phyloP scores from a whole-genome alignment of 148 eudicot genomes.

The Fagopyrum homotropicum region DNA sequence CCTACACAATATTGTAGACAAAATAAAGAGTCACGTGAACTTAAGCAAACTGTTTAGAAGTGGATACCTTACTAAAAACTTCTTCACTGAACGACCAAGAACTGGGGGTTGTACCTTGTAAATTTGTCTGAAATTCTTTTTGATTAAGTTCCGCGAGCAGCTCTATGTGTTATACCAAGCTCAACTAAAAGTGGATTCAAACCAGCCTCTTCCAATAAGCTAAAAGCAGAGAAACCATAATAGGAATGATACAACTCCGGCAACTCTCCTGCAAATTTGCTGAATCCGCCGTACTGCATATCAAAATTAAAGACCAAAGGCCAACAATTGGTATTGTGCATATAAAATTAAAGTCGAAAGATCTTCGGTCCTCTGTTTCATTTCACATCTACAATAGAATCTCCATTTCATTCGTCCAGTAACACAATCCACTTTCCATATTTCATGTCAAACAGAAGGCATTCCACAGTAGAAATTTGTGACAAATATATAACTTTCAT shows the following conservation, averaged over 20 bases:
- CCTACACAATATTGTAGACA: neutral
- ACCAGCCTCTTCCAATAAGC: slow-evolving; percentile 61
- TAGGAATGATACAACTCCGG: slow-evolving; percentile 92
- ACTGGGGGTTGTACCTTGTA: neutral
- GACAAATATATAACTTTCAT: too few species aligned
- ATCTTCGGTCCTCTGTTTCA: neutral
- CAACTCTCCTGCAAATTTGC: slow-evolving; percentile 65
- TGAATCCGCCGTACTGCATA: slow-evolving; percentile 85
- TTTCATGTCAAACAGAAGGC: slow-evolving; percentile 1
- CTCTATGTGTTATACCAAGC: slow-evolving; percentile 55
- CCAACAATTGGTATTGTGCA: neutral
- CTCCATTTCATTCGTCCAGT: neutral
- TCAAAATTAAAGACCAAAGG: neutral
- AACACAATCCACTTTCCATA: neutral
- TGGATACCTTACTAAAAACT: neutral
- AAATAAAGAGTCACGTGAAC: neutral
- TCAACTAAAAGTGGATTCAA: slow-evolving; percentile 47
- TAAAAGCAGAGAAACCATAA: slow-evolving; percentile 77
- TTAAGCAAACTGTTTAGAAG: neutral
- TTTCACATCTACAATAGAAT: neutral
- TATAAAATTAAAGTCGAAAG: neutral
- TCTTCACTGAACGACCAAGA: neutral
- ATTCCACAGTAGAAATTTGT: neutral
- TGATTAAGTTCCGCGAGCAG: slow-evolving; percentile 16
- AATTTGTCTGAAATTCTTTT: neutral